Conservation (phyloP, 1,284 basidiomycete genomes). For the Trichosporon asahii region DNA sequence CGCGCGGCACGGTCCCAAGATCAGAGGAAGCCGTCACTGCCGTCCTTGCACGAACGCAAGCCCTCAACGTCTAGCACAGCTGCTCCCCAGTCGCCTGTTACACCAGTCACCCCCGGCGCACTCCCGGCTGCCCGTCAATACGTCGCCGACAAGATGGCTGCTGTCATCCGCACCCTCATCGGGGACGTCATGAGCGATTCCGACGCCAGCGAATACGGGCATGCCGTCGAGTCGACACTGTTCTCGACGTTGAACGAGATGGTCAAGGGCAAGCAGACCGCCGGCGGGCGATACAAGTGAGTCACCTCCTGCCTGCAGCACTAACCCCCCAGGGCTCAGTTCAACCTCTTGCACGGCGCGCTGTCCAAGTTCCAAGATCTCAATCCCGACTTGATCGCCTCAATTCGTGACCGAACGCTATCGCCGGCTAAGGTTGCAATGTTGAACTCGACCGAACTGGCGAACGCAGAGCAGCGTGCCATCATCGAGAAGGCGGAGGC, state of each 20-base stretch:
- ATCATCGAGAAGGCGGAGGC: slow-evolving; percentile 36
- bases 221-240: slow-evolving; percentile 35
- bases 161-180: slow-evolving; percentile 31
- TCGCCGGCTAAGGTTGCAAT: slow-evolving; percentile 34
- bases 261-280: slow-evolving; percentile 37
- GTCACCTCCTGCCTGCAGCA: slow-evolving; percentile 7
- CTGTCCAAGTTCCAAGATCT: slow-evolving; percentile 29
- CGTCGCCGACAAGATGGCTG: slow-evolving; percentile 36
- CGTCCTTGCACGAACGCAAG: slow-evolving; percentile 3
- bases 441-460: slow-evolving; percentile 39
- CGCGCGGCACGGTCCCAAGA: not conserved
- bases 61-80: not conserved
- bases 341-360: slow-evolving; percentile 38
- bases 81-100: not conserved
- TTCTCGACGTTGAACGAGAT: slow-evolving; percentile 40
- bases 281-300: slow-evolving; percentile 45
- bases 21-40: not conserved
- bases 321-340: slow-evolving; percentile 40
- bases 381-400: slow-evolving; percentile 28
- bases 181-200: slow-evolving; percentile 25
- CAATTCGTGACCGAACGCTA: slow-evolving; percentile 27
- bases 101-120: not conserved
- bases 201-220: slow-evolving; percentile 27
- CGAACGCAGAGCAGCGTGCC: slow-evolving; percentile 37
- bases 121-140: slow-evolving; percentile 39